Conservation (phyloP, 768 basidiomycete genomes). For the Trametes cubensis region DNA sequence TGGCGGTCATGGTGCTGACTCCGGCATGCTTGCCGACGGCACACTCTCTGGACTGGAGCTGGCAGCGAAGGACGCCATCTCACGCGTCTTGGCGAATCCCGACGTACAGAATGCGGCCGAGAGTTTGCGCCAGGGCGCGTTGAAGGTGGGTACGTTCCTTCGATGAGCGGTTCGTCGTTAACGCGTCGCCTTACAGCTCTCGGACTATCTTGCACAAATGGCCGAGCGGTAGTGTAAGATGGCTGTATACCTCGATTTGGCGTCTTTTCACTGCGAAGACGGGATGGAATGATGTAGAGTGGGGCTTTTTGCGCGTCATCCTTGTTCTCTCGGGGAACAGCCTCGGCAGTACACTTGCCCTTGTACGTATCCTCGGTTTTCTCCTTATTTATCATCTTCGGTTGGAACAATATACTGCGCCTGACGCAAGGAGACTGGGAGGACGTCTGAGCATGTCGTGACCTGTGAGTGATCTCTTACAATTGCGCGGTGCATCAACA, state of each 20-base stretch:
- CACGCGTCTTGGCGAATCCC: conserved; percentile 76
- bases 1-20: conserved; percentile 46
- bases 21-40: conserved; percentile 53
- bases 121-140: conserved; percentile 73
- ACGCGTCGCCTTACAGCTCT: conserved; percentile 43
- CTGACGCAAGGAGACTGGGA: not conserved
- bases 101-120: conserved; percentile 88
- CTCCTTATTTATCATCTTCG: conserved; percentile 23
- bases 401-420: conserved; percentile 4
- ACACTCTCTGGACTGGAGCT: conserved; percentile 55
- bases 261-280: not conserved
- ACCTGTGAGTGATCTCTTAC: not conserved
- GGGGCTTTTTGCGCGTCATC: conserved; percentile 1
- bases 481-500: conserved; percentile 8
- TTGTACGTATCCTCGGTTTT: conserved; percentile 15
- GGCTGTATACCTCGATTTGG: not conserved
- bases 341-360: conserved; percentile 13
- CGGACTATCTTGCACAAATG: conserved; percentile 44
- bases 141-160: conserved; percentile 61
- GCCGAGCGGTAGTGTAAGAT: conserved; percentile 25
- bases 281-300: conserved; percentile 7
- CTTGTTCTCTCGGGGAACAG: not conserved
- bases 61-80: conserved; percentile 76
- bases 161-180: not conserved
- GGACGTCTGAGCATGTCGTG: not conserved